A percentile compares a stretch with the other conserved stretches of the same genome.
These are phyloP conservation scores for Crithidia thermophila DNA, from an alignment of 208 protist species.

Conservation along the genomic window DNA sequence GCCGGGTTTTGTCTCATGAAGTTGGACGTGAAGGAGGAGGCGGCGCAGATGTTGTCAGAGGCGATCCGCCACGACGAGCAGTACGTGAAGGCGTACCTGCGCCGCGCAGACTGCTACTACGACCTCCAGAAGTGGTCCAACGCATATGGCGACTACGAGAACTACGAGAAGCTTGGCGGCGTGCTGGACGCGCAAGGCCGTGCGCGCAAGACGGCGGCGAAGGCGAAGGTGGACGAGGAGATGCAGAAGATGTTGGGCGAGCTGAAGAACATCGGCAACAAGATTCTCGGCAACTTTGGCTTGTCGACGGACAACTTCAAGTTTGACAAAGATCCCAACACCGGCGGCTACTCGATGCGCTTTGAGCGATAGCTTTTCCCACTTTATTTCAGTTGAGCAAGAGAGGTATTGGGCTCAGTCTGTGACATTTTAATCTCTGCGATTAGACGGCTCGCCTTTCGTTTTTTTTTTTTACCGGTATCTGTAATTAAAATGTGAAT, in stretches of 20 bases:
- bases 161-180: slow-evolving; percentile 74
- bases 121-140: slow-evolving; percentile 80
- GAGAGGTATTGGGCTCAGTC: too few relatives aligned
- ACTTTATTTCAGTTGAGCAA: too few relatives aligned
- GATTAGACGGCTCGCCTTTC: neutral
- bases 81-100: slow-evolving; percentile 87
- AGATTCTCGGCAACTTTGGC: slow-evolving; percentile 96
- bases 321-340: slow-evolving; percentile 95
- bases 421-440: too few relatives aligned
- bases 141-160: slow-evolving; percentile 90
- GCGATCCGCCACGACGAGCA: slow-evolving; percentile 81
- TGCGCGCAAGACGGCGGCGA: slow-evolving; percentile 60
- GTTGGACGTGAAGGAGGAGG: slow-evolving; percentile 70
- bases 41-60: slow-evolving; percentile 74
- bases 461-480: too few relatives aligned
- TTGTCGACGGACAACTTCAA: slow-evolving; percentile 98
- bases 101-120: slow-evolving; percentile 92
- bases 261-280: slow-evolving; percentile 97
- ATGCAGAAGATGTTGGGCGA: slow-evolving; percentile 96
- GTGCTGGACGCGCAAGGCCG: slow-evolving; percentile 45
- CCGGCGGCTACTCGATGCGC: slow-evolving; percentile 94
- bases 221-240: slow-evolving; percentile 90
- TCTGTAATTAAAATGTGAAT: too few relatives aligned
- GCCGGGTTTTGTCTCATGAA: slow-evolving; percentile 79
- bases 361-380: slow-evolving; percentile 66